Conservation (phyloP, 371 early-diverging fungal genomes). For the Lichtheimia ramosa region DNA sequence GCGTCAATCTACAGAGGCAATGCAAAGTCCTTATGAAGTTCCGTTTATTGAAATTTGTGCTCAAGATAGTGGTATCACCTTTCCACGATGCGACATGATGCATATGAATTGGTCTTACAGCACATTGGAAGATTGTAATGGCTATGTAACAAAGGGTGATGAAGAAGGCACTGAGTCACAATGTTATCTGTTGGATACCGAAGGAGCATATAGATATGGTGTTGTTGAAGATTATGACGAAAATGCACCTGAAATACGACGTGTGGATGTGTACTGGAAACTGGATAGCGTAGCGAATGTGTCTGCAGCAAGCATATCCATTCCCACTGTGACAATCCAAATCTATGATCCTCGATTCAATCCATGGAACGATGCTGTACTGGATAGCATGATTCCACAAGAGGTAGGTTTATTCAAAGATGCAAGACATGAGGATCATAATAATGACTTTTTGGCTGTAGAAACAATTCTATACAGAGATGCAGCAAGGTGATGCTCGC, state of each 20-base stretch:
- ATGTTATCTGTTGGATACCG: slow-evolving; percentile 30
- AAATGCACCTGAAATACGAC: slow-evolving; percentile 17
- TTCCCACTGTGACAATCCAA: slow-evolving; percentile 34
- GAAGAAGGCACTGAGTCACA: background rate
- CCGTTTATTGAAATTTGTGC: slow-evolving; percentile 42
- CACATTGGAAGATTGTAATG: slow-evolving; percentile 16
- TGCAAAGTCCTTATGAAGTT: slow-evolving; percentile 15
- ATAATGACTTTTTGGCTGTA: background rate
- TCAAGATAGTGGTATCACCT: slow-evolving; percentile 24
- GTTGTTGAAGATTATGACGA: slow-evolving; percentile 11
- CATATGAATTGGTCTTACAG: slow-evolving; percentile 21
- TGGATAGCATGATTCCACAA: slow-evolving; percentile 16
- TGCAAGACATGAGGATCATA: background rate
- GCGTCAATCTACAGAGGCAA: slow-evolving; percentile 28
- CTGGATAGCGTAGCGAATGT: slow-evolving; percentile 23
- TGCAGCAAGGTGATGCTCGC: slow-evolving; percentile 23
- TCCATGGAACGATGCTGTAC: slow-evolving; percentile 19
- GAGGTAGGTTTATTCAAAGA: slow-evolving; percentile 15
- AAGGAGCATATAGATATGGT: slow-evolving; percentile 21
- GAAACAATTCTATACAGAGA: slow-evolving; percentile 15
- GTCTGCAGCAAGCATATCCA: slow-evolving; percentile 12
- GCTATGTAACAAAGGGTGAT: slow-evolving; percentile 11
- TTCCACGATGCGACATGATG: slow-evolving; percentile 25
- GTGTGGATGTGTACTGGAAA: slow-evolving; percentile 44
- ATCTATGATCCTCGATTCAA: slow-evolving; percentile 29